Evolutionary conservation across 257 asterid species (phyloP).

Genomic region (Paraleonurus japonicus): DNA sequence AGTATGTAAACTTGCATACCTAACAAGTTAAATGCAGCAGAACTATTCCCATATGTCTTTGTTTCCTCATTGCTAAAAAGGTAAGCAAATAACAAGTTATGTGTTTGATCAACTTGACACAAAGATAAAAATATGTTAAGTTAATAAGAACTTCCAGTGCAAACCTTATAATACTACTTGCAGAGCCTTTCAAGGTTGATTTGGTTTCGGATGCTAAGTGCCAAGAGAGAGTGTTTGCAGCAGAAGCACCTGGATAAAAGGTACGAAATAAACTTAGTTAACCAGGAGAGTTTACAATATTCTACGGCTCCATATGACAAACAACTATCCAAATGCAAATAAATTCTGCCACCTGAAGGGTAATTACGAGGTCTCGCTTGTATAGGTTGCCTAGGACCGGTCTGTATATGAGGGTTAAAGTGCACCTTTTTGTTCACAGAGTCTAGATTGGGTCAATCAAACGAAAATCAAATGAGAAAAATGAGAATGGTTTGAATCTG

Average conservation of each 20-base stretch:
- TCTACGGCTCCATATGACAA: conserved; percentile 6
- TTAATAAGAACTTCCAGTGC: conserved; percentile 23
- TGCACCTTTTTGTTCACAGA: conserved; percentile 88
- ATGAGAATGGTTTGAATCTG: conserved; percentile 16
- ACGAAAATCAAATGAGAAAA: conserved; percentile 6
- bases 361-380: conserved; percentile 60
- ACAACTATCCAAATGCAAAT: conserved; percentile 12
- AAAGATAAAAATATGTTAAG: conserved; percentile 6
- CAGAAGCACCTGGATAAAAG: conserved; percentile 59
- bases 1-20: conserved; percentile 40
- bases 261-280: conserved; percentile 15
- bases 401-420: conserved; percentile 71
- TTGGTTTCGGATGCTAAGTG: conserved; percentile 95
- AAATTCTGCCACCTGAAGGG: conserved; percentile 61
- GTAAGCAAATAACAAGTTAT: conserved; percentile 27
- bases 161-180: conserved; percentile 58
- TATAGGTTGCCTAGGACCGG: conserved; percentile 58
- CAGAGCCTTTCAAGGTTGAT: conserved; percentile 77
- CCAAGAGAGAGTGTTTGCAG: conserved; percentile 90
- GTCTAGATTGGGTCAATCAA: conserved; percentile 44
- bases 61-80: conserved; percentile 59
- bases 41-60: conserved; percentile 38
- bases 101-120: conserved; percentile 13
- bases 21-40: conserved; percentile 43
- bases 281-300: neutral